Conservation (phyloP, 1,284 basidiomycete species). For the Marasmius sp. region DNA sequence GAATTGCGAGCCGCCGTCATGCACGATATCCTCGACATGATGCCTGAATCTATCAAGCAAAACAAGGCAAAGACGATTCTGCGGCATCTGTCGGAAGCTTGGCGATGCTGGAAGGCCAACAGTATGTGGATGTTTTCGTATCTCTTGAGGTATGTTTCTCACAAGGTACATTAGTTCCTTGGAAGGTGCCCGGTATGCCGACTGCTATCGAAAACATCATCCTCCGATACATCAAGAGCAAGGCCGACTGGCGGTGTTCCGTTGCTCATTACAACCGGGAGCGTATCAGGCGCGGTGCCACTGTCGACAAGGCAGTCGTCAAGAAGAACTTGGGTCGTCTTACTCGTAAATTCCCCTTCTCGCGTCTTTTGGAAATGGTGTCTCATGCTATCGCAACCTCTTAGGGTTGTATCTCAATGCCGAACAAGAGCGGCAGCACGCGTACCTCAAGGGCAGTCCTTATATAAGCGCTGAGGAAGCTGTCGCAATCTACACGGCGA, state of each 20-base stretch:
- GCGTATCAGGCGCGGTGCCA: slow-evolving; percentile 93
- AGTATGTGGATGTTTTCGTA: slow-evolving; percentile 46
- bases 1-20: slow-evolving; percentile 98
- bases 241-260: slow-evolving; percentile 99
- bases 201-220: slow-evolving; percentile 99
- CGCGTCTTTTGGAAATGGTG: not conserved
- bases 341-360: slow-evolving; percentile 55
- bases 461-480: slow-evolving; percentile 98
- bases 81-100: slow-evolving; percentile 96
- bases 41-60: slow-evolving; percentile 98
- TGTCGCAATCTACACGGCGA: slow-evolving; percentile 95
- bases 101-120: slow-evolving; percentile 99
- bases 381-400: not conserved
- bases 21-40: slow-evolving; percentile 99
- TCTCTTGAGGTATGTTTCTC: slow-evolving; percentile 3
- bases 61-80: slow-evolving; percentile 99
- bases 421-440: slow-evolving; percentile 96
- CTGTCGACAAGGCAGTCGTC: slow-evolving; percentile 98
- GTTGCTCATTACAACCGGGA: slow-evolving; percentile 95
- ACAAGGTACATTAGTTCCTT: slow-evolving; percentile 57
- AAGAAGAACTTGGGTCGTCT: slow-evolving; percentile 94
- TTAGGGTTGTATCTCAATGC: slow-evolving; percentile 90
- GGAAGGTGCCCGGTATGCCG: slow-evolving; percentile 97
- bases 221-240: slow-evolving; percentile 98
- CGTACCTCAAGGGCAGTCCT: slow-evolving; percentile 95